Conservation (phyloP, 306 rosid genomes). For the Rubus parviflorus region DNA sequence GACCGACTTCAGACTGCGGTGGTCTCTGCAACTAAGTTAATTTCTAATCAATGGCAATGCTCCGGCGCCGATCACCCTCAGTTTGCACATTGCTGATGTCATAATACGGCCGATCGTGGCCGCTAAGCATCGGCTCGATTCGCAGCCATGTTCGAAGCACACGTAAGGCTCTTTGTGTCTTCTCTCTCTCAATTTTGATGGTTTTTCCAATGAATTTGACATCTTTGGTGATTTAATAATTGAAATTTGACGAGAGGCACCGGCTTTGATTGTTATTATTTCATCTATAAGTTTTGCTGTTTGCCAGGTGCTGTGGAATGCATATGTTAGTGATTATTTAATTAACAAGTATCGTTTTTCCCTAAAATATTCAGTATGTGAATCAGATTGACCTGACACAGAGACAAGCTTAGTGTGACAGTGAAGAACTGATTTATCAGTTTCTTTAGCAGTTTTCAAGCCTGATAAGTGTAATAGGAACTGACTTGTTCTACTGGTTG, state of each 20-base stretch:
- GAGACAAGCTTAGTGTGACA: background rate
- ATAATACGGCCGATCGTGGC: constrained; percentile 20
- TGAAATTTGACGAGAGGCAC: background rate
- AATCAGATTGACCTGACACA: background rate
- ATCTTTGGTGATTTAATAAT: background rate
- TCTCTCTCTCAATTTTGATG: background rate
- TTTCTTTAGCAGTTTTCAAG: background rate
- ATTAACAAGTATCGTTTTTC: background rate
- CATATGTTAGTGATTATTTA: background rate
- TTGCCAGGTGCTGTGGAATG: too few species aligned
- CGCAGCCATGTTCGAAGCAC: constrained; percentile 92
- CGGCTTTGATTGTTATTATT: background rate
- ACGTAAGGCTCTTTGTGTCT: constrained; percentile 49
- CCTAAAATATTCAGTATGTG: background rate
- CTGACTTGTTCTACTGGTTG: background rate
- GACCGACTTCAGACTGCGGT: background rate
- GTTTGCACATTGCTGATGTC: constrained; percentile 28
- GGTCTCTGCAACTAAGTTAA: background rate
- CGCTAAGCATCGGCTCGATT: constrained; percentile 16
- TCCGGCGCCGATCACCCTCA: constrained; percentile 28
- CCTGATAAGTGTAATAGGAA: background rate
- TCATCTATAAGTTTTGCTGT: background rate
- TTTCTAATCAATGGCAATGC: constrained; percentile 19
- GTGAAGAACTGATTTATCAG: background rate
- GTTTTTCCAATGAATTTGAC: background rate